Percentiles rank a stretch among this genome's conserved stretches.
These are phyloP conservation scores for Clitoria ternatea DNA, from an alignment of 306 rosid genomes.

Conservation along the genomic window DNA sequence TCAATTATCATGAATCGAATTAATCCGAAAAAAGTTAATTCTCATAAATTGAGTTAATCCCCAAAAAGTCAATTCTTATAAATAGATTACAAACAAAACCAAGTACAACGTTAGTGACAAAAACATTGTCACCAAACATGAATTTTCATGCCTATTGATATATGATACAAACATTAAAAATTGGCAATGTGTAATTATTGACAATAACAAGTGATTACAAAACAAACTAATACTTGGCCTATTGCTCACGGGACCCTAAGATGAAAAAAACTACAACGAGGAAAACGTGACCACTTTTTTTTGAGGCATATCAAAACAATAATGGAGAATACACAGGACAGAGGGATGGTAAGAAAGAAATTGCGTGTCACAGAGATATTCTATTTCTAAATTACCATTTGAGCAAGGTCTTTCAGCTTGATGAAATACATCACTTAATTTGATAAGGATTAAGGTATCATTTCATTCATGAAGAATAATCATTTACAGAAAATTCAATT, in stretches of 20 bases:
- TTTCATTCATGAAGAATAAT: conserved; percentile 17
- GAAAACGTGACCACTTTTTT: neutral
- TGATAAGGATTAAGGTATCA: neutral
- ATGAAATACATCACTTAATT: neutral
- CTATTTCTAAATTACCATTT: neutral
- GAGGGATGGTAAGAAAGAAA: neutral
- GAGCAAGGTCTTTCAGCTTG: neutral
- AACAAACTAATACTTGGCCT: neutral
- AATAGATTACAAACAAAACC: neutral
- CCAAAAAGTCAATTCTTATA: too few relatives aligned
- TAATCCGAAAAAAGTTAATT: too few relatives aligned
- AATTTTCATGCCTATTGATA: neutral
- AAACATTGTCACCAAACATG: neutral
- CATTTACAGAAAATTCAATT: conserved; percentile 13
- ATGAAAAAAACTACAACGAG: too few relatives aligned
- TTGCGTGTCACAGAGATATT: neutral
- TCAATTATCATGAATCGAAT: too few relatives aligned
- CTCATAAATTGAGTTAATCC: too few relatives aligned
- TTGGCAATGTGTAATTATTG: neutral
- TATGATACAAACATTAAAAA: neutral
- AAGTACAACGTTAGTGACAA: neutral
- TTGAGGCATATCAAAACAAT: neutral
- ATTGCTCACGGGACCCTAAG: neutral
- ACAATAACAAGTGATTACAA: neutral
- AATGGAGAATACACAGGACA: neutral